A percentile compares a stretch with the other conserved stretches of the same genome.
Evolutionary conservation across 1,284 basidiomycete species (phyloP).

Genomic region (Microbotryum violaceum): DNA sequence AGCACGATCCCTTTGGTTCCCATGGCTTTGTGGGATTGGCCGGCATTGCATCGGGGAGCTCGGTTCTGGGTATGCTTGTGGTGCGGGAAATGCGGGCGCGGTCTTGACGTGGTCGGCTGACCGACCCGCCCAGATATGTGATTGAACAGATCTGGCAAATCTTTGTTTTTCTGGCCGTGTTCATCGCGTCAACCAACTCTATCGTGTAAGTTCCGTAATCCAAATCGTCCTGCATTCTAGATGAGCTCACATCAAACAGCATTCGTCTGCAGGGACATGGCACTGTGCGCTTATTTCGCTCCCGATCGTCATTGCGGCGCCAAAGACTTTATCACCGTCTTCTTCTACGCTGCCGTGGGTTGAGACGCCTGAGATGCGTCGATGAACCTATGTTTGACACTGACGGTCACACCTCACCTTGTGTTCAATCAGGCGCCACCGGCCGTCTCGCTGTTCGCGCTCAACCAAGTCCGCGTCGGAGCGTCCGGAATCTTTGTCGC

Average conservation of each 20-base stretch:
- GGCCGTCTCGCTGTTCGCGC: constrained; percentile 65
- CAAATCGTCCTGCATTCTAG: too few species aligned
- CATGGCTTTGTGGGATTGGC: constrained; percentile 62
- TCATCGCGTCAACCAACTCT: too few species aligned
- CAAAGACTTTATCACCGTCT: constrained; percentile 17
- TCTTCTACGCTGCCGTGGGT: constrained; percentile 42
- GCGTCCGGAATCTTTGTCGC: constrained; percentile 53
- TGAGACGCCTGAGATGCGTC: constrained; percentile 34
- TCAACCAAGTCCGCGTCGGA: constrained; percentile 59
- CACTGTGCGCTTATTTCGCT: constrained; percentile 42
- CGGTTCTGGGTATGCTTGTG: constrained; percentile 42
- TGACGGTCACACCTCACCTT: constrained; percentile 11
- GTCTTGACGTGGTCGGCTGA: background rate
- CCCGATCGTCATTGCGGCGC: too few species aligned
- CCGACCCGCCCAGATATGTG: too few species aligned
- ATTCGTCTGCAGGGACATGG: constrained; percentile 44
- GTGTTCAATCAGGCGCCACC: constrained; percentile 54
- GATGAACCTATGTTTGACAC: constrained; percentile 47
- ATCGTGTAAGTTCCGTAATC: too few species aligned
- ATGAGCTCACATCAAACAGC: too few species aligned
- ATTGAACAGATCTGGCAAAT: too few species aligned
- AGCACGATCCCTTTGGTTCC: constrained; percentile 46
- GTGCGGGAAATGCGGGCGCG: background rate
- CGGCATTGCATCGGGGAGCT: constrained; percentile 48
- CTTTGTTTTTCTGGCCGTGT: too few species aligned